Evolutionary conservation across 352 stramenopile genomes (phyloP).

Genomic region (Globisporangium cystogenes): DNA sequence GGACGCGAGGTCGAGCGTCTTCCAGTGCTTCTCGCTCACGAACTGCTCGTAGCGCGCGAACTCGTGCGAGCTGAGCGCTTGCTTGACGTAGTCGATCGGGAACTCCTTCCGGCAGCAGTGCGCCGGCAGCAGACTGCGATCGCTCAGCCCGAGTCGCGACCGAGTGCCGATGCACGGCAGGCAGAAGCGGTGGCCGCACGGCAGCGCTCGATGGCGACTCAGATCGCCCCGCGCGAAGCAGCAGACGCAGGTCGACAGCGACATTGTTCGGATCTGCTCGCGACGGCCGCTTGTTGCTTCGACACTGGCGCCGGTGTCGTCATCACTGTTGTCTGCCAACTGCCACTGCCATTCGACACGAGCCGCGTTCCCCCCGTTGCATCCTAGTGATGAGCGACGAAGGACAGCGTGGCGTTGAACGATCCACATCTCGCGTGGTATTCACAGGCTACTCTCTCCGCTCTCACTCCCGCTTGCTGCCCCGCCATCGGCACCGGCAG

Average conservation of each 20-base stretch:
- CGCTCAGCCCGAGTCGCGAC: slow-evolving; percentile 40
- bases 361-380: no score
- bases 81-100: slow-evolving; percentile 7
- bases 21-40: slow-evolving; percentile 11
- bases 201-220: neutral
- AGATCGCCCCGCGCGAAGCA: neutral
- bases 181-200: slow-evolving; percentile 64
- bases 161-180: slow-evolving; percentile 40
- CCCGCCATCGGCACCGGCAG: no score
- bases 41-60: slow-evolving; percentile 12
- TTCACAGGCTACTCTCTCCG: no score
- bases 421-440: no score
- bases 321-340: no score
- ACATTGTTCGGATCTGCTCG: neutral
- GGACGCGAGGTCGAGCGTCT: slow-evolving; percentile 30
- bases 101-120: slow-evolving; percentile 13
- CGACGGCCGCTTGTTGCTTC: no score
- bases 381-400: no score
- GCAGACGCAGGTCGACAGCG: neutral
- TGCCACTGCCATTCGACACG: no score
- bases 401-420: no score
- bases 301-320: no score
- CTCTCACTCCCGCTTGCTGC: no score
- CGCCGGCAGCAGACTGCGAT: slow-evolving; percentile 38
- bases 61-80: neutral